phyloP scores from a whole-genome alignment of 2,329 filamentous ascomycete species.

The Paecilomyces formosus region DNA sequence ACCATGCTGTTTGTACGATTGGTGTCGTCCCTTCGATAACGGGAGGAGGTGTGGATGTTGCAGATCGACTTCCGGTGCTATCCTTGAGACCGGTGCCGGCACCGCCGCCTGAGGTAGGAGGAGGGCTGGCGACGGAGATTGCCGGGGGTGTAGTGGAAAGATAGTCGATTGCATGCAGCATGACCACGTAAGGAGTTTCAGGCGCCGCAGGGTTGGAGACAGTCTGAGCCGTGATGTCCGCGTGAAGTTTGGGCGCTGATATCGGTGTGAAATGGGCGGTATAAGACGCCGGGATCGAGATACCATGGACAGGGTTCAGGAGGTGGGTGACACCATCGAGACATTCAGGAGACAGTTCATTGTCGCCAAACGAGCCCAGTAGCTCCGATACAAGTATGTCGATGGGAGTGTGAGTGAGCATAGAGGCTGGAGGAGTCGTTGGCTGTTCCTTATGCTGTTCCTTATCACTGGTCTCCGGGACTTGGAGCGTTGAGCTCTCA shows the following conservation, averaged over 20 bases:
- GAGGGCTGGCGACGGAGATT: slow-evolving; percentile 24
- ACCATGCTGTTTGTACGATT: slow-evolving; percentile 37
- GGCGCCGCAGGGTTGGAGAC: slow-evolving; percentile 63
- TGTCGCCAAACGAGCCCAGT: slow-evolving; percentile 87
- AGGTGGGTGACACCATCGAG: slow-evolving; percentile 92
- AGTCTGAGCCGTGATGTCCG: slow-evolving; percentile 64
- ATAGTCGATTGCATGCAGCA: slow-evolving; percentile 83
- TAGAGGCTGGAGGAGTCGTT: slow-evolving; percentile 9
- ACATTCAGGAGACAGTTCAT: slow-evolving; percentile 93
- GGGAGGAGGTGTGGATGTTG: slow-evolving; percentile 19
- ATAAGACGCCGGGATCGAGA: slow-evolving; percentile 90
- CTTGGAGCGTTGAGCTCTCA: slow-evolving; percentile 15
- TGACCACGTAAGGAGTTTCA: slow-evolving; percentile 90
- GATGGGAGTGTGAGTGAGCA: slow-evolving; percentile 38
- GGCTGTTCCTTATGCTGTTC: slow-evolving; percentile 26
- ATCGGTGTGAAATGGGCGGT: slow-evolving; percentile 92
- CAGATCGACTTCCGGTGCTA: slow-evolving; percentile 16
- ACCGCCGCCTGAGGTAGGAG: slow-evolving; percentile 6
- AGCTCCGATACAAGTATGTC: slow-evolving; percentile 94
- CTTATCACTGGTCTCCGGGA: slow-evolving; percentile 19
- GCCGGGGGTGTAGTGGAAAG: slow-evolving; percentile 60
- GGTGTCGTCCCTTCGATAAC: slow-evolving; percentile 27
- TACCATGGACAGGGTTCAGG: slow-evolving; percentile 69
- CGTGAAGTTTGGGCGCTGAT: slow-evolving; percentile 74
- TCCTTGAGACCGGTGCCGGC: slow-evolving; percentile 9